A percentile compares a stretch with the other conserved stretches of the same genome.
phyloP scores from a whole-genome alignment of 352 stramenopile species.

The Poterioochromonas sp. region DNA sequence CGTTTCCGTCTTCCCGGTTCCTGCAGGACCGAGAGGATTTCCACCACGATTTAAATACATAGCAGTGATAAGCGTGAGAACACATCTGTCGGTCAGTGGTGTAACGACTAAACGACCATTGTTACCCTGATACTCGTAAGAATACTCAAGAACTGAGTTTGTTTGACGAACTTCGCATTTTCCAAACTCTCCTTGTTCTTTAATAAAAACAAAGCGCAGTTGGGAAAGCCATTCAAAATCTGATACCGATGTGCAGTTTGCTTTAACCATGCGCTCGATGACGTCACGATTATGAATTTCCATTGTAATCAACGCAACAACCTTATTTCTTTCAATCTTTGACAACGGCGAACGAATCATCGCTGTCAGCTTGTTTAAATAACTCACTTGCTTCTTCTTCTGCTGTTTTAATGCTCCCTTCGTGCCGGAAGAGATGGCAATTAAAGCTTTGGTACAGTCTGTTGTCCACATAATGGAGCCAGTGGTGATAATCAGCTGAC shows the following conservation, averaged over 20 bases:
- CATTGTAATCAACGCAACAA: slow-evolving; percentile 90
- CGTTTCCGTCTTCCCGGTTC: slow-evolving; percentile 84
- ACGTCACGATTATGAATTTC: slow-evolving; percentile 87
- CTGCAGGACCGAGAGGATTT: slow-evolving; percentile 75
- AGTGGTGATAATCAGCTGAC: slow-evolving; percentile 80
- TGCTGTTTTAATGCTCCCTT: slow-evolving; percentile 78
- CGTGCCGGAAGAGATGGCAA: slow-evolving; percentile 71
- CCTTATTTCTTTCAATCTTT: slow-evolving; percentile 77
- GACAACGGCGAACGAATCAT: slow-evolving; percentile 74
- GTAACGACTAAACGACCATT: slow-evolving; percentile 81
- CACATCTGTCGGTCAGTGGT: slow-evolving; percentile 77
- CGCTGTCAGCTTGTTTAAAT: slow-evolving; percentile 80
- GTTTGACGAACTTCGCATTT: slow-evolving; percentile 68
- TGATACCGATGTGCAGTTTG: slow-evolving; percentile 74
- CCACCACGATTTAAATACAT: slow-evolving; percentile 77
- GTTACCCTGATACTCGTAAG: slow-evolving; percentile 81
- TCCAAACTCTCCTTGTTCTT: slow-evolving; percentile 51
- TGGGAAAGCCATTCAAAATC: slow-evolving; percentile 87
- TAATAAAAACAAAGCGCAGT: slow-evolving; percentile 64
- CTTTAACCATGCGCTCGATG: slow-evolving; percentile 81
- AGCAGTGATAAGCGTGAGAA: slow-evolving; percentile 81
- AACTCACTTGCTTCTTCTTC: slow-evolving; percentile 76
- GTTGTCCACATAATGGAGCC: slow-evolving; percentile 80
- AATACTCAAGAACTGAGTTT: slow-evolving; percentile 70
- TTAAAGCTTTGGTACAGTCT: slow-evolving; percentile 81